phyloP scores from a whole-genome alignment of 1,139 yeast genomes.

The Blastobotrys apis region DNA sequence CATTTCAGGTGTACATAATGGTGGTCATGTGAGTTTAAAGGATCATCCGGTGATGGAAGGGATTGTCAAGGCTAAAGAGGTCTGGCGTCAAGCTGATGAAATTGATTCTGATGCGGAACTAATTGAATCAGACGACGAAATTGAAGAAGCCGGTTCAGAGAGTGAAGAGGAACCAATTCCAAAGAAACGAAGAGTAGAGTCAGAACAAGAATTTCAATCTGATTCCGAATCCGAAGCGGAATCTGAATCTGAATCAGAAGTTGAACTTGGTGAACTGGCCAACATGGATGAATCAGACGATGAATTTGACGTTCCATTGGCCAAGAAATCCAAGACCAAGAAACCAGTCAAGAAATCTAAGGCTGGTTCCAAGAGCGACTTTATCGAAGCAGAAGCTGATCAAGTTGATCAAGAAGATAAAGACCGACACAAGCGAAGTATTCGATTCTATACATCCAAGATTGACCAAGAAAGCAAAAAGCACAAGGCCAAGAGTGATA shows the following conservation, averaged over 20 bases:
- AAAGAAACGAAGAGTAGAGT: constrained; percentile 17
- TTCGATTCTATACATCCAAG: constrained; percentile 94
- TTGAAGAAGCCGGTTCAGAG: constrained; percentile 32
- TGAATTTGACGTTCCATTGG: constrained; percentile 48
- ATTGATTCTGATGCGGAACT: constrained; percentile 18
- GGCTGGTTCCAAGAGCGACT: constrained; percentile 40
- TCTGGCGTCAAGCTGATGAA: constrained; percentile 57
- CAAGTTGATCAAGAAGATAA: constrained; percentile 87
- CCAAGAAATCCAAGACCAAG: constrained; percentile 42
- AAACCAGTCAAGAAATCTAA: constrained; percentile 35
- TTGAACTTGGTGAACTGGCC: constrained; percentile 31
- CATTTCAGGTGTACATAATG: constrained; percentile 49
- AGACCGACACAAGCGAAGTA: constrained; percentile 70
- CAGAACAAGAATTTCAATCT: constrained; percentile 8
- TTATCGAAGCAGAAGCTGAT: constrained; percentile 57
- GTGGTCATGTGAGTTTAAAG: constrained; percentile 59
- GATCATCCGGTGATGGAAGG: constrained; percentile 88
- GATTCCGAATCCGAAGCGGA: constrained; percentile 12
- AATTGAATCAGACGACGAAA: constrained; percentile 27
- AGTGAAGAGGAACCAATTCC: constrained; percentile 27
- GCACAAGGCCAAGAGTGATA: constrained; percentile 44
- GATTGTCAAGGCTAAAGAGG: constrained; percentile 72
- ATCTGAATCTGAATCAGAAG: constrained; percentile 20
- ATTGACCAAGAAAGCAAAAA: constrained; percentile 70
- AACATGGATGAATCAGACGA: constrained; percentile 19